These are phyloP conservation scores for Cercospora nicotianae DNA, from an alignment of 2,329 filamentous ascomycete genomes.

Conservation along the genomic window DNA sequence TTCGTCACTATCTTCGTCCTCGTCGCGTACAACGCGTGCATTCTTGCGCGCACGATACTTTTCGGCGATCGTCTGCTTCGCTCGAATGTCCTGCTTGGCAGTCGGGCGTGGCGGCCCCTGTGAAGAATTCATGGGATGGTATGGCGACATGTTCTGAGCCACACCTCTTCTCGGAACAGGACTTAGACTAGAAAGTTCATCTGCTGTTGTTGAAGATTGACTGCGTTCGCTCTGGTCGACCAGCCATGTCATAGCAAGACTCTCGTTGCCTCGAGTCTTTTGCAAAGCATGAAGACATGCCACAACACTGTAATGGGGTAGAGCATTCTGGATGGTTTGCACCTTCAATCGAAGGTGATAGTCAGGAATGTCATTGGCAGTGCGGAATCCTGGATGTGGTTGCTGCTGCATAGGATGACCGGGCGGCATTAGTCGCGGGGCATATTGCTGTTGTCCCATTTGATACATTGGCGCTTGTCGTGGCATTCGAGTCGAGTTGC, in stretches of 20 bases:
- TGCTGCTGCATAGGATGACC: neutral
- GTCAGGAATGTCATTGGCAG: constrained; percentile 54
- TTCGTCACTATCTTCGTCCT: constrained; percentile 32
- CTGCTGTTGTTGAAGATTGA: constrained; percentile 12
- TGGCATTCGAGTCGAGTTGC: constrained; percentile 29
- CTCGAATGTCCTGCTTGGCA: constrained; percentile 56
- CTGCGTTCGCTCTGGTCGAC: constrained; percentile 38
- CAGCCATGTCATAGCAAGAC: constrained; percentile 55
- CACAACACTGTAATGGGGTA: constrained; percentile 47
- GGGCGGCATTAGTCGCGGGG: constrained; percentile 3
- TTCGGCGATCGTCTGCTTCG: constrained; percentile 53
- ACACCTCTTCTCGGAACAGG: constrained; percentile 32
- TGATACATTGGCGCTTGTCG: constrained; percentile 18
- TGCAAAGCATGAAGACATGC: constrained; percentile 54
- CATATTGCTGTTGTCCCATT: constrained; percentile 14
- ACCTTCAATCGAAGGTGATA: constrained; percentile 53
- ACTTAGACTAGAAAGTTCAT: constrained; percentile 30
- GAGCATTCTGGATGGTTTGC: constrained; percentile 51
- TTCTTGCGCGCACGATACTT: constrained; percentile 33
- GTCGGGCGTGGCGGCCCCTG: constrained; percentile 41
- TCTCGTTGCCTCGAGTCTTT: constrained; percentile 53
- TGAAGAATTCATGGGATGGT: constrained; percentile 18
- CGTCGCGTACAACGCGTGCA: constrained; percentile 11
- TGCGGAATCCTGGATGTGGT: neutral
- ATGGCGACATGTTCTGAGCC: constrained; percentile 26